Conservation (phyloP, 108 stramenopile genomes). For the Parietichytrium sp. region DNA sequence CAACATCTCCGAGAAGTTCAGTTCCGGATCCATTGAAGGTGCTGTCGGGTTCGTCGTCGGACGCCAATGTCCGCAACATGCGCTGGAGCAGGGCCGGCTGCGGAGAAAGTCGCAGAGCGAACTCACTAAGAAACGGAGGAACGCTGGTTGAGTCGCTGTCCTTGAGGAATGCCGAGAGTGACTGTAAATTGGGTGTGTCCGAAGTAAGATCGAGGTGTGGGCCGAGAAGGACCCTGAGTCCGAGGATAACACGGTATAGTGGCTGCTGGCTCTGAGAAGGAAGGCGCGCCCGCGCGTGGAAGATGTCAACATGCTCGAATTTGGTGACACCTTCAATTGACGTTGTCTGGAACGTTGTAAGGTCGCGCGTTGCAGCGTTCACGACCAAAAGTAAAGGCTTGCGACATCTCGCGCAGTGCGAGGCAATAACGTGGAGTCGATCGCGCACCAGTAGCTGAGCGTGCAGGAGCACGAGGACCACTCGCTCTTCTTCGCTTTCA, state of each 20-base stretch:
- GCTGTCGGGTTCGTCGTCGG: background rate
- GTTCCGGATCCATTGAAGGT: background rate
- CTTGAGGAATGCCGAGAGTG: background rate
- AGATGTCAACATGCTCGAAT: background rate
- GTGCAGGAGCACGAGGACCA: conserved; percentile 19
- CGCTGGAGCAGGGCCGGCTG: conserved; percentile 22
- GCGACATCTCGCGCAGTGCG: conserved; percentile 17
- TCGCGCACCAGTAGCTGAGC: conserved; percentile 22
- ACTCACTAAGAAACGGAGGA: conserved; percentile 19
- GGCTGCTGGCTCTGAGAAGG: background rate
- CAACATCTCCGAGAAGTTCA: background rate
- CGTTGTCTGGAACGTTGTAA: background rate
- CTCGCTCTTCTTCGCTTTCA: background rate
- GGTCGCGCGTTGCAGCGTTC: conserved; percentile 34
- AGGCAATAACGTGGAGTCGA: conserved; percentile 16
- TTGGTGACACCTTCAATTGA: background rate
- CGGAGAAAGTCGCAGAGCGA: conserved; percentile 23
- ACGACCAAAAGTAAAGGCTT: conserved; percentile 30
- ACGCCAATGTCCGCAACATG: conserved; percentile 21
- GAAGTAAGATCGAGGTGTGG: conserved; percentile 1
- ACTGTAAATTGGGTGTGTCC: background rate
- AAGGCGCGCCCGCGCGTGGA: conserved; percentile 38
- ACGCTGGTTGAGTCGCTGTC: background rate
- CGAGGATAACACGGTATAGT: background rate
- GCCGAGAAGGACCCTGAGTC: conserved; percentile 9